Conservation (phyloP, 495 filamentous ascomycete genomes). For the Annulohypoxylon nitens region DNA sequence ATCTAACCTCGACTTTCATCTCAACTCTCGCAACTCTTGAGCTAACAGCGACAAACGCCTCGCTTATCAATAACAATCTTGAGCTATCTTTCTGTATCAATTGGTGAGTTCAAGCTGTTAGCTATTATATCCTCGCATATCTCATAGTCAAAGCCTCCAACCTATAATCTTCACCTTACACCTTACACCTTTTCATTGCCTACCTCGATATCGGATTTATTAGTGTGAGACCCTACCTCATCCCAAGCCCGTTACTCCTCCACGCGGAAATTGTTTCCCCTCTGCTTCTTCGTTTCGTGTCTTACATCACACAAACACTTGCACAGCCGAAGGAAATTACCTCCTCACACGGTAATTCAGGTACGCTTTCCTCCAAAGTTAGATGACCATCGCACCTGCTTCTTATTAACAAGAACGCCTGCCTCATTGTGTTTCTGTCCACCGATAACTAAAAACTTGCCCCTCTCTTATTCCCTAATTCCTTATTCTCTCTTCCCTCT, state of each 20-base stretch:
- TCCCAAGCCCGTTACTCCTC: conserved; percentile 14
- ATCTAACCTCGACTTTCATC: conserved; percentile 2
- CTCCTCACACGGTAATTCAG: conserved; percentile 24
- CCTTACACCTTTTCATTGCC: background rate
- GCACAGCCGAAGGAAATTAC: conserved; percentile 41
- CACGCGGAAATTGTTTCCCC: conserved; percentile 4
- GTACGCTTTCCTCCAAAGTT: conserved; percentile 28
- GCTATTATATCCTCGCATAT: background rate
- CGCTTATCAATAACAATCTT: background rate
- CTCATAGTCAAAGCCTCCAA: background rate
- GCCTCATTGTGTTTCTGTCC: conserved; percentile 3
- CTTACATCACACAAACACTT: conserved; percentile 44
- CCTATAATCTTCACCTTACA: background rate
- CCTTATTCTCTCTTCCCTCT: conserved; percentile 8
- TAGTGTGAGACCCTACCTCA: background rate
- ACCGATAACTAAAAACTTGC: conserved; percentile 30
- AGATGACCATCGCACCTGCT: conserved; percentile 32
- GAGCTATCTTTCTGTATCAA: background rate
- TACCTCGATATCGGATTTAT: background rate
- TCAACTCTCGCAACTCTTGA: background rate
- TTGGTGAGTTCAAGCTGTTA: conserved; percentile 13
- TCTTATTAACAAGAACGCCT: conserved; percentile 4
- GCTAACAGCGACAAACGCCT: background rate
- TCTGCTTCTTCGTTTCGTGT: conserved; percentile 40
- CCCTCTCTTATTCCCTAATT: conserved; percentile 1